Base-by-base conservation (phyloP, 2,329 filamentous ascomycete species). In the Fusarium penzigii region DNA sequence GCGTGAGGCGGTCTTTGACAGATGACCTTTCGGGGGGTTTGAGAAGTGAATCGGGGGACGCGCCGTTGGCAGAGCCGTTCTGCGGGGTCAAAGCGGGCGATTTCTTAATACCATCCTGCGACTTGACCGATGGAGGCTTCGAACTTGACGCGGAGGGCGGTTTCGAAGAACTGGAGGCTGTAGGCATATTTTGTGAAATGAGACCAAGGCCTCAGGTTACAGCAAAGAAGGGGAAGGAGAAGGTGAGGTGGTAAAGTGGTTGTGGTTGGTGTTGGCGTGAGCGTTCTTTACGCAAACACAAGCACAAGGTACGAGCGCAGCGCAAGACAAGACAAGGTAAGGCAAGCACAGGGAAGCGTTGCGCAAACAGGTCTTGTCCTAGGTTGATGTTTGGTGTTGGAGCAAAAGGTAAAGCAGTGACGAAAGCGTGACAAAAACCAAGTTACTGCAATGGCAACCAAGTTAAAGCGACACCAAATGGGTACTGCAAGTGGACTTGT, bases 1-100 rank as follows among this genome's bases (percentile, higher is more conserved):
- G 80, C 39, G 83, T 82, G 51, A 87, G 68, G 43, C 83, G 80
- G 65, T 85, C 83, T 67, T 86, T 87, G 71, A 87, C 83, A 13
- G 82, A 84, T 3, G 78, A 68, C 68, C 82, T 85, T 62, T 85
- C 82, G 51, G 72, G 55, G 20, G 65, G 57, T 42, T 64, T 62
- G 40, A 66, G 41, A 39, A 60, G 53, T 12, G 51, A 44, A 39
- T 66, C 60, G 42, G 63, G 38, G 29, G 54, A 38, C 29, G 55
- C 52, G 48, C 68, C 70, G 49, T 69, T 69, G 32, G 48, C 48
- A 49, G 58, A 50, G 56, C 70, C 75, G 58, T 78, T 76, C 49
- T 75, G 72, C 17, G 72, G 71, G 48, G 61, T 64, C 39, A 74
- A 57, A 41, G 69, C 68, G 13, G 77, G 76, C 10, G 78, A 77